Evolutionary conservation across 2,329 filamentous ascomycete species (phyloP).

Genomic region (Fusarium mundagurra): DNA sequence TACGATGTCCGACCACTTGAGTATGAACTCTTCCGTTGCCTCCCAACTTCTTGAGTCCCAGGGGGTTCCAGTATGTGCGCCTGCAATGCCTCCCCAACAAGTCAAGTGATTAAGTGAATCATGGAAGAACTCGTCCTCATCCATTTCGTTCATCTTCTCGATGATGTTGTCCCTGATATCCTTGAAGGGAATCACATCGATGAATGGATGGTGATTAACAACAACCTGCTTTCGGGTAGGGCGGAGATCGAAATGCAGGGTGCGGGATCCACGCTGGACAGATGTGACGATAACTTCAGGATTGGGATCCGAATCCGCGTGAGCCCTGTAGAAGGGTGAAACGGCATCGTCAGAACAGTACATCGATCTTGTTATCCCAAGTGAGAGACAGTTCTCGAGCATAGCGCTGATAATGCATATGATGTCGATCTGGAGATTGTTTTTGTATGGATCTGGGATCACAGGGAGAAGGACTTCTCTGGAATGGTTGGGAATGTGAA

Average conservation of each 20-base stretch:
- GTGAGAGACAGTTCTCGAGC: conserved; percentile 40
- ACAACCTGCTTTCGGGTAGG: conserved; percentile 41
- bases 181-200: conserved; percentile 42
- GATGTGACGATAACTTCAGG: conserved; percentile 25
- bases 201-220: conserved; percentile 41
- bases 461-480: conserved; percentile 36
- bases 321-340: conserved; percentile 39
- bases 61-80: conserved; percentile 40
- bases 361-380: conserved; percentile 40
- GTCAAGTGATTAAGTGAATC: conserved; percentile 44
- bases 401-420: conserved; percentile 39
- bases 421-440: conserved; percentile 42
- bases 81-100: conserved; percentile 43
- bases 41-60: conserved; percentile 47
- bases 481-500: conserved; percentile 36
- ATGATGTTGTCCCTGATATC: conserved; percentile 43
- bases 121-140: conserved; percentile 45
- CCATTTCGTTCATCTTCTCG: conserved; percentile 26
- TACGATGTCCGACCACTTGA: conserved; percentile 43
- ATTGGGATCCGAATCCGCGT: conserved; percentile 18
- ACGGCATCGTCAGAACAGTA: conserved; percentile 40
- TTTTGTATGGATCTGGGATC: conserved; percentile 39
- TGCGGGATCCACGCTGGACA: conserved; percentile 33
- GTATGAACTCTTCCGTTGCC: conserved; percentile 42
- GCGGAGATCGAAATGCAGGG: conserved; percentile 41